These are phyloP conservation scores for Pleurozium schreberi DNA, from an alignment of 225 moss, liverwort and hornwort species.

Conservation along the genomic window DNA sequence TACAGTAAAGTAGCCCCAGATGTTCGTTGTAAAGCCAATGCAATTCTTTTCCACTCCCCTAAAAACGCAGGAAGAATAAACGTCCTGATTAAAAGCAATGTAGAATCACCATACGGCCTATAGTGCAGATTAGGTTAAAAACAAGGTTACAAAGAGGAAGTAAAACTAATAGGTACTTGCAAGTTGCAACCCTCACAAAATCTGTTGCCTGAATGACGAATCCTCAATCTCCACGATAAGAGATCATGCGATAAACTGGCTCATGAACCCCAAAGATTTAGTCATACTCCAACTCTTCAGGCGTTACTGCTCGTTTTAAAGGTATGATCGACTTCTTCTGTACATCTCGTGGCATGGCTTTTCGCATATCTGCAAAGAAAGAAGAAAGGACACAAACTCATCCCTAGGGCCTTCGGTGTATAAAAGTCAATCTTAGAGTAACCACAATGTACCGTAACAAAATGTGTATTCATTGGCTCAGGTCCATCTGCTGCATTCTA, in stretches of 20 bases:
- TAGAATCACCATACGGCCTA: not conserved
- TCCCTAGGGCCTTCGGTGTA: not conserved
- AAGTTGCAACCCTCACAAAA: not conserved
- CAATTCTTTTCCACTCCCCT: not conserved
- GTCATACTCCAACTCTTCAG: slow-evolving; percentile 40
- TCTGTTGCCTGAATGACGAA: not conserved
- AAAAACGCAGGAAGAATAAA: not conserved
- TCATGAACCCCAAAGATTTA: not conserved
- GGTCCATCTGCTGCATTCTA: not conserved
- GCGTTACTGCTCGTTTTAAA: slow-evolving; percentile 25
- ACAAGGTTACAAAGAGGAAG: not conserved
- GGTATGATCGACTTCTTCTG: slow-evolving; percentile 62
- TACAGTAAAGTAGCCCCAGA: not conserved
- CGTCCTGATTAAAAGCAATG: not conserved
- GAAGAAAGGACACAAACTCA: not conserved
- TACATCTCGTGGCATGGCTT: slow-evolving; percentile 68
- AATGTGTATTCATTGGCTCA: not conserved
- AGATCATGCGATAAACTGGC: not conserved
- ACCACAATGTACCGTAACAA: not conserved
- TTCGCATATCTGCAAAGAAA: slow-evolving; percentile 32
- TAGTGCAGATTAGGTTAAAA: not conserved
- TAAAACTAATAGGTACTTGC: not conserved
- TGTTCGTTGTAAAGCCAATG: not conserved
- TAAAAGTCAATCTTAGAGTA: not conserved
- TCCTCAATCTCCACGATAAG: not conserved